Conservation (phyloP, 2,329 filamentous ascomycete genomes). For the Penicillium brasilianum region DNA sequence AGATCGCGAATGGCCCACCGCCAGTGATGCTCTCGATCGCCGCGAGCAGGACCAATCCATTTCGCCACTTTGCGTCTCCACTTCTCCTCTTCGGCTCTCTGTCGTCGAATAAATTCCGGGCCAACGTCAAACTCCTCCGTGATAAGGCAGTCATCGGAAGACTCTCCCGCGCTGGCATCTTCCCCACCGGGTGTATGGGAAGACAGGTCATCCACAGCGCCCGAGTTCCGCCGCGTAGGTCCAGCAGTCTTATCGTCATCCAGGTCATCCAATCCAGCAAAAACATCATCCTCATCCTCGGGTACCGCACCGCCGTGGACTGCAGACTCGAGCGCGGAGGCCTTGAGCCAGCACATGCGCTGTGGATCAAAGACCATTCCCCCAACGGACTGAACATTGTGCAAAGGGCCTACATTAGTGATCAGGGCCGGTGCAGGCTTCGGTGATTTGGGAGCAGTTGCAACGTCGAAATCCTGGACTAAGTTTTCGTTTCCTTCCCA, state of each 20-base stretch:
- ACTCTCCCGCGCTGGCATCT: conserved; percentile 51
- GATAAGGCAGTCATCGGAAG: conserved; percentile 76
- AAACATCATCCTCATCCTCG: conserved; percentile 89
- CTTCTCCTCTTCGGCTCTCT: conserved; percentile 87
- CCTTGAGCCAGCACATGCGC: conserved; percentile 96
- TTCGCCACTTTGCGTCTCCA: conserved; percentile 87
- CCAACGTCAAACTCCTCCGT: conserved; percentile 98
- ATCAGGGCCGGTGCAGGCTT: conserved; percentile 71
- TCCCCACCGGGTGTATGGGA: conserved; percentile 38
- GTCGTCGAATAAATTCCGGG: conserved; percentile 86
- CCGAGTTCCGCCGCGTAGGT: conserved; percentile 29
- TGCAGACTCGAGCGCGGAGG: conserved; percentile 56
- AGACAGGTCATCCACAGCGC: conserved; percentile 34
- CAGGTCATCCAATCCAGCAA: conserved; percentile 92
- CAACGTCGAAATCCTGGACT: conserved; percentile 75
- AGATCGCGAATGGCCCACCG: conserved; percentile 71
- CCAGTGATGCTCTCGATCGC: conserved; percentile 62
- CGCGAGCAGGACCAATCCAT: conserved; percentile 71
- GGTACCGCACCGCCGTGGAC: conserved; percentile 54
- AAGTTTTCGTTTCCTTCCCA: conserved; percentile 97
- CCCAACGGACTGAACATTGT: conserved; percentile 91
- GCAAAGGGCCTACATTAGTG: conserved; percentile 81
- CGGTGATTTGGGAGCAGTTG: conserved; percentile 44
- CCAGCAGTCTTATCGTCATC: conserved; percentile 68
- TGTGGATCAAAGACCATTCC: conserved; percentile 98